Percentiles rank a stretch among this genome's conserved stretches.
Evolutionary conservation across 2,329 filamentous ascomycete genomes (phyloP).

Genomic region (Fonsecaea multimorphosa): DNA sequence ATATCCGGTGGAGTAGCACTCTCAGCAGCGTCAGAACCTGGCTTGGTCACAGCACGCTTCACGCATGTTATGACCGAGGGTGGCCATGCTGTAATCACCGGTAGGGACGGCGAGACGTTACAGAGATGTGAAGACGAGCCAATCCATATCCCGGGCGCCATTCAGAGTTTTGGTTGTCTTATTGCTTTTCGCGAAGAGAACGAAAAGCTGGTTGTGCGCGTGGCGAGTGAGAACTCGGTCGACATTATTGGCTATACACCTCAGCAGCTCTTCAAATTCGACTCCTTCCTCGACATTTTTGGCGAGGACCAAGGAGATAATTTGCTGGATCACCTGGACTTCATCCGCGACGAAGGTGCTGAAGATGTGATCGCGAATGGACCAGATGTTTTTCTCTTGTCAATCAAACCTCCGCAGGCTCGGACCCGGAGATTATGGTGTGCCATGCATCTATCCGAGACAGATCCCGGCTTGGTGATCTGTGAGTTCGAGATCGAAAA

Average conservation of each 20-base stretch:
- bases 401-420: conserved; percentile 65
- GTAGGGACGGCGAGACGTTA: conserved; percentile 71
- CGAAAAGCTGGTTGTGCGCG: conserved; percentile 71
- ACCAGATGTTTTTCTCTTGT: conserved; percentile 83
- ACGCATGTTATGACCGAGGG: conserved; percentile 76
- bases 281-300: conserved; percentile 81
- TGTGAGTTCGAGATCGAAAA: conserved; percentile 91
- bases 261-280: conserved; percentile 73
- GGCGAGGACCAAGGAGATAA: conserved; percentile 84
- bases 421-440: conserved; percentile 78
- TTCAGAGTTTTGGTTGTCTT: conserved; percentile 80
- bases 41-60: conserved; percentile 73
- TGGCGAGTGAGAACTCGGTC: conserved; percentile 81
- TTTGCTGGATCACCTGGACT: conserved; percentile 83
- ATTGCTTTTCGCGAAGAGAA: conserved; percentile 76
- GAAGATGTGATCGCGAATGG: conserved; percentile 76
- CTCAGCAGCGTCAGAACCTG: conserved; percentile 36
- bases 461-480: conserved; percentile 73
- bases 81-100: conserved; percentile 83
- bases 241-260: conserved; percentile 78
- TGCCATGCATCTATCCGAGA: conserved; percentile 76
- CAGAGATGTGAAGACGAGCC: conserved; percentile 90
- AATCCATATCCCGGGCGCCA: conserved; percentile 82
- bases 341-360: conserved; percentile 77
- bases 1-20: conserved; percentile 30